These are phyloP conservation scores for Trichocladium antarcticum DNA, from an alignment of 495 filamentous ascomycete genomes.

Conservation along the genomic window DNA sequence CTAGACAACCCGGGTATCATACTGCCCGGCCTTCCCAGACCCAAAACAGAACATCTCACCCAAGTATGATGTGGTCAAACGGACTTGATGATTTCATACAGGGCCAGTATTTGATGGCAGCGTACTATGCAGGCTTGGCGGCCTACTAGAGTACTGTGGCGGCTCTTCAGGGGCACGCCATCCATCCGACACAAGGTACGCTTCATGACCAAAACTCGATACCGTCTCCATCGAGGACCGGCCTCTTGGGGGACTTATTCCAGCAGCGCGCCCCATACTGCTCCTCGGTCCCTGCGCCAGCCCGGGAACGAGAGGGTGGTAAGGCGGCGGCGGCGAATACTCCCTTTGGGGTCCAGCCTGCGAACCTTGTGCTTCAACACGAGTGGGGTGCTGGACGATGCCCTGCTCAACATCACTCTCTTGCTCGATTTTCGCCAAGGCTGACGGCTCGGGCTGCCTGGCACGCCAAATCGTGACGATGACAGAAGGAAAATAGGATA, in stretches of 20 bases:
- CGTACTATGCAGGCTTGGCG: conserved; percentile 9
- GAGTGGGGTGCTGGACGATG: neutral
- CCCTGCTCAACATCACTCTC: conserved; percentile 5
- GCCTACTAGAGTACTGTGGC: conserved; percentile 16
- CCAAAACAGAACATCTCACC: no score
- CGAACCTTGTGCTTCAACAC: neutral
- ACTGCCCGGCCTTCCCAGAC: no score
- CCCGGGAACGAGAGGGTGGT: neutral
- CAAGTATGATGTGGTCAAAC: neutral
- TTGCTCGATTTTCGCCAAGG: neutral
- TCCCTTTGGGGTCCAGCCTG: neutral
- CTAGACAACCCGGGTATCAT: no score
- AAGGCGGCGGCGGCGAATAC: conserved; percentile 8
- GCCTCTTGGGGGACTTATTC: neutral
- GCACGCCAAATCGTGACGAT: neutral
- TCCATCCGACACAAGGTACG: conserved; percentile 20
- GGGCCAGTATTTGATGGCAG: neutral
- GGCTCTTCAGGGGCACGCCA: conserved; percentile 14
- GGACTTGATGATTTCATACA: neutral
- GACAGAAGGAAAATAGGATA: neutral
- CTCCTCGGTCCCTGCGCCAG: neutral
- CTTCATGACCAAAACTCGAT: conserved; percentile 13
- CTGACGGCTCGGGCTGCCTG: neutral
- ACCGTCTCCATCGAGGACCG: conserved; percentile 15
- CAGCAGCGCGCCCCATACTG: neutral